Conservation (phyloP, 768 basidiomycete species). For the Tricholoma hemisulphureum region DNA sequence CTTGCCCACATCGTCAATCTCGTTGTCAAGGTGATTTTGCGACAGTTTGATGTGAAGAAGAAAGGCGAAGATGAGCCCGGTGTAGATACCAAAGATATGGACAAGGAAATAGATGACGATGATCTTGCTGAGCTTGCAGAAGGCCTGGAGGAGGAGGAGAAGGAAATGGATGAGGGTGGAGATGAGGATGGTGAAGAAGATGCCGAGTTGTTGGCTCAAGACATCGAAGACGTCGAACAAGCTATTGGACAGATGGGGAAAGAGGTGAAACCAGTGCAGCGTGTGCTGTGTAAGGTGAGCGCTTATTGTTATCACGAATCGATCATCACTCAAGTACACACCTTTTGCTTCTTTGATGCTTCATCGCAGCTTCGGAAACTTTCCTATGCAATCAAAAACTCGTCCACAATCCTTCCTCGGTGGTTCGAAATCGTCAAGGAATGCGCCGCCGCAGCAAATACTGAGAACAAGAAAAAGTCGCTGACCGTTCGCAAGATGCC, state of each 20-base stretch:
- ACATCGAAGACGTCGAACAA: not conserved
- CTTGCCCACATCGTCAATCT: not conserved
- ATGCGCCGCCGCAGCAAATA: conserved; percentile 8
- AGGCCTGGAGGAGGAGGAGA: conserved; percentile 1
- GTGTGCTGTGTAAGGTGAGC: conserved; percentile 24
- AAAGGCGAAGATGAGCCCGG: not conserved
- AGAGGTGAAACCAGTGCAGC: conserved; percentile 6
- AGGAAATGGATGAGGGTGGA: conserved; percentile 6
- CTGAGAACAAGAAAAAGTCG: conserved; percentile 3
- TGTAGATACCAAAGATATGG: not conserved
- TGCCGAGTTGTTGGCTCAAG: too few relatives aligned
- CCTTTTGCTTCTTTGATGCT: too few relatives aligned
- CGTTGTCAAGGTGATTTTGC: not conserved
- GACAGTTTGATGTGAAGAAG: not conserved
- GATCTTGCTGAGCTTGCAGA: conserved; percentile 7
- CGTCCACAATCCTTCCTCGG: conserved; percentile 19
- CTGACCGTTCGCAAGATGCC: conserved; percentile 17
- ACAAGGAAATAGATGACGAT: too few relatives aligned
- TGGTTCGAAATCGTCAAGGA: conserved; percentile 12
- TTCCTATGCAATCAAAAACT: conserved; percentile 7
- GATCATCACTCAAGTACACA: too few relatives aligned
- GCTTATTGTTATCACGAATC: not conserved
- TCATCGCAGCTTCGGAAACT: not conserved
- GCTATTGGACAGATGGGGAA: not conserved
- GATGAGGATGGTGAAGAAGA: conserved; percentile 3